Percentiles rank a stretch among this genome's conserved stretches.
These are phyloP conservation scores for Adansonia digitata DNA, from an alignment of 345 rosid genomes.

Conservation along the genomic window DNA sequence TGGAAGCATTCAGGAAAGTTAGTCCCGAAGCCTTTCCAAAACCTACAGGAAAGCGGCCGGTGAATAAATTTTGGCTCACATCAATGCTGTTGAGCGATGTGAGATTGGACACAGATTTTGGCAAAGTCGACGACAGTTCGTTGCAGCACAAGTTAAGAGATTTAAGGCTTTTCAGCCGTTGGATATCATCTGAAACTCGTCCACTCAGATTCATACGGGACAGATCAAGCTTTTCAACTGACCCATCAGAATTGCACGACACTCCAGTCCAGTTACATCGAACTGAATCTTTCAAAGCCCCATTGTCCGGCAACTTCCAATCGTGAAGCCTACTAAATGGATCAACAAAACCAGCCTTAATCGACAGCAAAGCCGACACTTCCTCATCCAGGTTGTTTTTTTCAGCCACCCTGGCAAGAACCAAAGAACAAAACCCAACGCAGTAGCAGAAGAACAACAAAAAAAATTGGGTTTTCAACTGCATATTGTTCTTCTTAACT, in stretches of 20 bases:
- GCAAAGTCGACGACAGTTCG: conserved; percentile 44
- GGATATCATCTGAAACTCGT: conserved; percentile 51
- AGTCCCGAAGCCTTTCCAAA: conserved; percentile 53
- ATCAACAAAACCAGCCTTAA: conserved; percentile 56
- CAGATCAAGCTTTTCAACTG: conserved; percentile 67
- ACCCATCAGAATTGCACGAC: conserved; percentile 56
- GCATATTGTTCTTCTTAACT: conserved; percentile 31
- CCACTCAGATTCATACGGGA: conserved; percentile 81
- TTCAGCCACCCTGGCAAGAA: conserved; percentile 25
- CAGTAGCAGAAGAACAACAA: conserved; percentile 37
- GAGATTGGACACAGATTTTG: conserved; percentile 42
- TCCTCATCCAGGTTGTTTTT: conserved; percentile 33
- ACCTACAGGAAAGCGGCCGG: conserved; percentile 49
- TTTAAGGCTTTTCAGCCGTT: conserved; percentile 40
- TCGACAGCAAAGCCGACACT: conserved; percentile 45
- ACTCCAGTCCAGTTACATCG: conserved; percentile 92
- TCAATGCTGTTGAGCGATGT: conserved; percentile 55
- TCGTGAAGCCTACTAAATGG: conserved; percentile 55
- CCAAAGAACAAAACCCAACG: conserved; percentile 30
- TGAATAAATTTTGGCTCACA: conserved; percentile 66
- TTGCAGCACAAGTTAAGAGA: conserved; percentile 76
- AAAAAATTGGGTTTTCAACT: conserved; percentile 22
- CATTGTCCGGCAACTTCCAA: conserved; percentile 50
- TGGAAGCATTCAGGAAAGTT: conserved; percentile 68
- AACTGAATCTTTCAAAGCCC: conserved; percentile 8